Percentiles rank a stretch among this genome's conserved stretches.
phyloP scores from a whole-genome alignment of 2,329 filamentous ascomycete genomes.

The Aspergillus brunneoviolaceus region DNA sequence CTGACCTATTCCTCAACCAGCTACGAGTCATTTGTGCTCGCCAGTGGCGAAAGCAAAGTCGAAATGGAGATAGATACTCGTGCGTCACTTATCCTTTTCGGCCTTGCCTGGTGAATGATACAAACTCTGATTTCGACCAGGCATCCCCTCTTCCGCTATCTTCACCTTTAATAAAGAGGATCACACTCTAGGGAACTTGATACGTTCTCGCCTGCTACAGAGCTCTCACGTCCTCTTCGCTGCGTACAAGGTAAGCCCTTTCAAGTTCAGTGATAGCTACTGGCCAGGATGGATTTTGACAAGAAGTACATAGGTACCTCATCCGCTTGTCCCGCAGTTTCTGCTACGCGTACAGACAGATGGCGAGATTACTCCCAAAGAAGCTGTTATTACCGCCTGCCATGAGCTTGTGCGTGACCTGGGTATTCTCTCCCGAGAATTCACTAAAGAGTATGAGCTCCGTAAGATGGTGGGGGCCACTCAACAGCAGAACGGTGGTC shows the following conservation, averaged over 20 bases:
- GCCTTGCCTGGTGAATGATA: neutral
- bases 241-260: conserved; percentile 73
- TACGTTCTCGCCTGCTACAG: conserved; percentile 81
- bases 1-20: conserved; percentile 48
- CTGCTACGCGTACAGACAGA: conserved; percentile 88
- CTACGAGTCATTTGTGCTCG: conserved; percentile 90
- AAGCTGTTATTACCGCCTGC: conserved; percentile 78
- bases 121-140: conserved; percentile 45
- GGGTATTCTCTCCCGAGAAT: conserved; percentile 76
- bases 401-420: conserved; percentile 80
- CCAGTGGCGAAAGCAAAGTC: conserved; percentile 88
- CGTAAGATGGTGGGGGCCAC: conserved; percentile 76
- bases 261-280: neutral
- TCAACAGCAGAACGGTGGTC: conserved; percentile 35
- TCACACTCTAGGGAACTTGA: conserved; percentile 88
- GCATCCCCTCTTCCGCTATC: conserved; percentile 90
- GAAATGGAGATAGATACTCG: conserved; percentile 85
- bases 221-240: conserved; percentile 83
- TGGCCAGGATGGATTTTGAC: conserved; percentile 1
- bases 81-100: conserved; percentile 49
- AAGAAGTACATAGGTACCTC: conserved; percentile 37
- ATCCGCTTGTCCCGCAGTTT: conserved; percentile 54
- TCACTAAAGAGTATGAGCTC: conserved; percentile 88
- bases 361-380: conserved; percentile 81
- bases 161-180: conserved; percentile 97